Evolutionary conservation across 371 early-diverging fungal genomes (phyloP).

Genomic region (Apophysomyces trapeziformis): DNA sequence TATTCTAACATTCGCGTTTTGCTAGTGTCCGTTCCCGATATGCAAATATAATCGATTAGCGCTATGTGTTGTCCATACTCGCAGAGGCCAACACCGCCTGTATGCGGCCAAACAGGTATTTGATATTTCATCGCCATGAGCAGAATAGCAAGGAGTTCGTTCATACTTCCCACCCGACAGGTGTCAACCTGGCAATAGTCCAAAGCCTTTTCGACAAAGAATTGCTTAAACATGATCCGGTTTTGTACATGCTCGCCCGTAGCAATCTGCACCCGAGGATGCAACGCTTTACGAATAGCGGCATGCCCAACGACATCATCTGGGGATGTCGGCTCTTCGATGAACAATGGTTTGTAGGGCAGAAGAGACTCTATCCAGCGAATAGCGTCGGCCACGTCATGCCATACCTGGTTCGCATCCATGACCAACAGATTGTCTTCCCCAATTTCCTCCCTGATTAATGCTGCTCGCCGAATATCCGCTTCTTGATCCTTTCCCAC

Average conservation of each 20-base stretch:
- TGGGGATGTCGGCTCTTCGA: constrained; percentile 60
- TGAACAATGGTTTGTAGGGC: constrained; percentile 55
- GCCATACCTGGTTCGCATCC: constrained; percentile 64
- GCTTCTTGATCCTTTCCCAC: constrained; percentile 49
- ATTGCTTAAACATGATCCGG: constrained; percentile 56
- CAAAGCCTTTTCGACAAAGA: constrained; percentile 57
- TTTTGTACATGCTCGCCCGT: constrained; percentile 62
- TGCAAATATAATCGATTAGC: constrained; percentile 54
- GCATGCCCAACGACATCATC: constrained; percentile 60
- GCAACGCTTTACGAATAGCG: constrained; percentile 52
- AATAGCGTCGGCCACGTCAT: constrained; percentile 56
- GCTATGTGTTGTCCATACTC: constrained; percentile 58
- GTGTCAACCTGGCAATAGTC: constrained; percentile 58
- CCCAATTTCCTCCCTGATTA: constrained; percentile 60
- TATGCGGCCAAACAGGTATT: constrained; percentile 56
- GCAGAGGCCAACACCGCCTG: constrained; percentile 56
- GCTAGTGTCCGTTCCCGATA: constrained; percentile 39
- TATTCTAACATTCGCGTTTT: constrained; percentile 52
- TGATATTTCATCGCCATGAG: constrained; percentile 58
- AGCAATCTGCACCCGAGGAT: constrained; percentile 51
- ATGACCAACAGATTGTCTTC: constrained; percentile 55
- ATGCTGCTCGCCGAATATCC: constrained; percentile 52
- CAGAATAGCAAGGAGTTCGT: constrained; percentile 54
- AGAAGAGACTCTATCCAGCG: constrained; percentile 58
- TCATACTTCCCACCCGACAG: constrained; percentile 57